Evolutionary conservation across 306 rosid species (phyloP), one percentile per base, ranked within the genome.

Genomic region (Neltuma alba): DNA sequence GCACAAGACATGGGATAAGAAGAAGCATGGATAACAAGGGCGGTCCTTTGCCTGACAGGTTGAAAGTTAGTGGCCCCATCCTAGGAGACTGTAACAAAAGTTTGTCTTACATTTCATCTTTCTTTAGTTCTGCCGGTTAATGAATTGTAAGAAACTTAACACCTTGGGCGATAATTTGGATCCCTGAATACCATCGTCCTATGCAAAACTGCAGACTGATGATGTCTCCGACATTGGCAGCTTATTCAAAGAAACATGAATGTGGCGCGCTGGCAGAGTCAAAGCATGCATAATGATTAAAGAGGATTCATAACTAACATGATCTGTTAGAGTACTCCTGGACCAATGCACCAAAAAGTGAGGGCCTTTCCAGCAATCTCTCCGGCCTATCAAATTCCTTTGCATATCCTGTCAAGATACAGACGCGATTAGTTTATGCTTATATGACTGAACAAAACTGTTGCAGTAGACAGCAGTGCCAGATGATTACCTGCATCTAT

Each of bases 261-360:
- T 15, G 40, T 12, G 31, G 27, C 69, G 25, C 38, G 2, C 10
- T 6, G 47, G 8, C 34, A 28, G 68, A 81, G 41, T 54, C 25
- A 6, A 54, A 78, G 42, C 12, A 36, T 34, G 37, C n/a, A n/a
- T n/a, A 61, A 50, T 73, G 0, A 47, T 31, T n/a, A n/a, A n/a
- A n/a, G n/a, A n/a, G n/a, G n/a, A n/a, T n/a, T n/a, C n/a, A n/a
- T n/a, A 25, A 4, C 76, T 79, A 45, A 36, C 87, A 52, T 13
- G 97, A 87, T 60, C 98, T 91, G 64, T 85, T 91, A 50, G 97
- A 88, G 48, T 92, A 92, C 88, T 94, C 98, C 65, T 92, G 94
- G 57, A 94, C 97, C 82, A 94, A 78, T 70, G 92, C 91, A 15
- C 83, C 91, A 65, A 94, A 92, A 38, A 91, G 77, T 18, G 98